A percentile compares a stretch with the other conserved stretches of the same genome.
Conservation (phyloP, 2,329 filamentous ascomycete genomes). For the Cephalotrichum gorgonifer region DNA sequence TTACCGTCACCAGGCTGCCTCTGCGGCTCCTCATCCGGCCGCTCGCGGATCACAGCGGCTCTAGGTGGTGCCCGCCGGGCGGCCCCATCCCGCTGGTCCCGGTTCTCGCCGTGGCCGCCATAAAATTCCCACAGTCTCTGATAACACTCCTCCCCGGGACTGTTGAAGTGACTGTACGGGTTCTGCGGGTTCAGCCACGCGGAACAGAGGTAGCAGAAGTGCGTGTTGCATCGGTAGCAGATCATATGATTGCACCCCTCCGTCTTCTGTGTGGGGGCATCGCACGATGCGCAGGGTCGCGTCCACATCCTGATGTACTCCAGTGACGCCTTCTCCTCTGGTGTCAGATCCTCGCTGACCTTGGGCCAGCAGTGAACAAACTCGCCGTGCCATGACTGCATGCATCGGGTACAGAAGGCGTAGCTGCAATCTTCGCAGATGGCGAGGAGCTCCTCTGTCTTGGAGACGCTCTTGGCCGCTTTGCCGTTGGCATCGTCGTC, state of each 20-base stretch:
- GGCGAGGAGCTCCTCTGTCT: slow-evolving; percentile 40
- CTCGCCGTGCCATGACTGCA: slow-evolving; percentile 86
- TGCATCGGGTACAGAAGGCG: slow-evolving; percentile 69
- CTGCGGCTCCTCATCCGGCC: slow-evolving; percentile 9
- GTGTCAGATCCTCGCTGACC: slow-evolving; percentile 58
- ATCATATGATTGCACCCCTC: slow-evolving; percentile 97
- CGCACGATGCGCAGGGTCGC: slow-evolving; percentile 81
- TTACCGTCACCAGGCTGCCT: slow-evolving; percentile 14
- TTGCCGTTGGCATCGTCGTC: slow-evolving; percentile 22
- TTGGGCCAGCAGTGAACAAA: slow-evolving; percentile 59
- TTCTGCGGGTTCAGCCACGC: slow-evolving; percentile 74
- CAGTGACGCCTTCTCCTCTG: slow-evolving; percentile 76
- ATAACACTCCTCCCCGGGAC: slow-evolving; percentile 52
- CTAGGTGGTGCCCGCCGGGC: neutral
- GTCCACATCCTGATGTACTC: slow-evolving; percentile 77
- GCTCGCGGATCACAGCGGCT: slow-evolving; percentile 3
- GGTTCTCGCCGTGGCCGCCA: slow-evolving; percentile 53
- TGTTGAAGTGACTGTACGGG: slow-evolving; percentile 84
- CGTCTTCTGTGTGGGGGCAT: slow-evolving; percentile 75
- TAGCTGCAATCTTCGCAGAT: slow-evolving; percentile 85
- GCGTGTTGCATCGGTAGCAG: slow-evolving; percentile 78
- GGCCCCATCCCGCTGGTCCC: neutral
- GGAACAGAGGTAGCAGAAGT: slow-evolving; percentile 92
- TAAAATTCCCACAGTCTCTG: slow-evolving; percentile 86
- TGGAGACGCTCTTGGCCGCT: neutral